Base-by-base conservation (phyloP, 169 alveolate species). In the Eimeria tenella region DNA sequence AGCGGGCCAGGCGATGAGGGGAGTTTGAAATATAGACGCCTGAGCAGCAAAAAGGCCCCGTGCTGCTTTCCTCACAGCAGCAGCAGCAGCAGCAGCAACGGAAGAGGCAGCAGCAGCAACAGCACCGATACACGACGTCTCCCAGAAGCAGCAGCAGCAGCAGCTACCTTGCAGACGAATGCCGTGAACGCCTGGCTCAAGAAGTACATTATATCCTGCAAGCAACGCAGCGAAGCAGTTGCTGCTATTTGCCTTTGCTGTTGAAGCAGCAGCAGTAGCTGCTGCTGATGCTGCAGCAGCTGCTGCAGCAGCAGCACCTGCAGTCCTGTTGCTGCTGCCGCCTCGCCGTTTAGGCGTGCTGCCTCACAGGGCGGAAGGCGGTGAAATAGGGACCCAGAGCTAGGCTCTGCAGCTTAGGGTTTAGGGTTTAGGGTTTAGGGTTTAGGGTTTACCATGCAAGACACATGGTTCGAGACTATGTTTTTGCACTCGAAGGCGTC, bases 111-210 rank as follows among this genome's bases (percentile, higher is more conserved):
- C 23, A 25, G 13, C 86, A 74, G 50, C 86, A 74, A 53, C 86
- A 11, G 71, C 88, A 52, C 74, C 60, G 13, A 15, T 21, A 56
- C 7, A 56, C 19, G 65, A 56, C 7, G 65, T 9, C 70, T 52
- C 63, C 70, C 49, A 79, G 10, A 42, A 42, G 56, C 11, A 73
- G 60, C 60, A 25, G 52, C 52, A 73, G 60, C 83, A 73, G 55
- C 53, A 81, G 89, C n/a, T 42, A 86, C 93, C 68, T 86, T 86
- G 60, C 81, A 58, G 79, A 86, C 93, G 82, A 86, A 86, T 23
- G 93, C 62, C 11, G 93, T 65, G 68, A 1, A 65, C 6, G 77
- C 65, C 31, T 71, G 5, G 68, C 23, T 7, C 31, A 86, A 13
- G 93, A 86, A 86, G 21, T 63, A 86, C 42, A 73, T 71, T 11